phyloP scores from a whole-genome alignment of 2,329 filamentous ascomycete genomes.

The Thelonectria blattea region DNA sequence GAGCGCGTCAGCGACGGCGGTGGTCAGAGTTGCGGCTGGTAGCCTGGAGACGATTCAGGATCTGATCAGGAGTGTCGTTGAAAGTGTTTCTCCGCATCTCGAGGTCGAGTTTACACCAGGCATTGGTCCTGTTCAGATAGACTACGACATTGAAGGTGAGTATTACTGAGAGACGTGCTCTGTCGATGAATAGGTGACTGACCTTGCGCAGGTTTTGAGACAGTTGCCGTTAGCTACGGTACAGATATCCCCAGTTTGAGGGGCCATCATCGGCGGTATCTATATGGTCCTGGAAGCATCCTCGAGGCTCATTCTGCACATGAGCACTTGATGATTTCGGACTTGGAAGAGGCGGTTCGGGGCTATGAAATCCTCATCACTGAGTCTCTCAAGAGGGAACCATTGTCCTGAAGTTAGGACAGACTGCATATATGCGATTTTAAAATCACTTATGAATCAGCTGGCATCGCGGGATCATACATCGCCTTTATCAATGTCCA shows the following conservation, averaged over 20 bases:
- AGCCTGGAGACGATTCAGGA: conserved; percentile 5
- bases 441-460: no score
- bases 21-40: conserved; percentile 14
- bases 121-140: conserved; percentile 18
- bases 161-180: accelerated
- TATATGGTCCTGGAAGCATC: conserved; percentile 71
- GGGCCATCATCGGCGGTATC: conserved; percentile 66
- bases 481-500: no score
- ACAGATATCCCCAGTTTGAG: conserved; percentile 82
- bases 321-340: conserved; percentile 74
- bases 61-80: not conserved
- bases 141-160: conserved; percentile 20
- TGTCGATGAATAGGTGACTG: not conserved
- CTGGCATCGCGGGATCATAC: no score
- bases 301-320: conserved; percentile 82
- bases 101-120: conserved; percentile 19
- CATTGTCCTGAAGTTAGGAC: not conserved
- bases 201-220: conserved; percentile 65
- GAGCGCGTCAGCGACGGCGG: conserved; percentile 3
- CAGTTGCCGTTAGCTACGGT: conserved; percentile 80
- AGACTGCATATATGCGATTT: no score
- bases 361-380: conserved; percentile 73
- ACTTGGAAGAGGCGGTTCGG: conserved; percentile 74
- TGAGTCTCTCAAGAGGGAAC: conserved; percentile 48
- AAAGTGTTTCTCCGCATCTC: conserved; percentile 1